A percentile compares a stretch with the other conserved stretches of the same genome.
phyloP scores from a whole-genome alignment of 1,284 basidiomycete species.

The Marasmius oreades region DNA sequence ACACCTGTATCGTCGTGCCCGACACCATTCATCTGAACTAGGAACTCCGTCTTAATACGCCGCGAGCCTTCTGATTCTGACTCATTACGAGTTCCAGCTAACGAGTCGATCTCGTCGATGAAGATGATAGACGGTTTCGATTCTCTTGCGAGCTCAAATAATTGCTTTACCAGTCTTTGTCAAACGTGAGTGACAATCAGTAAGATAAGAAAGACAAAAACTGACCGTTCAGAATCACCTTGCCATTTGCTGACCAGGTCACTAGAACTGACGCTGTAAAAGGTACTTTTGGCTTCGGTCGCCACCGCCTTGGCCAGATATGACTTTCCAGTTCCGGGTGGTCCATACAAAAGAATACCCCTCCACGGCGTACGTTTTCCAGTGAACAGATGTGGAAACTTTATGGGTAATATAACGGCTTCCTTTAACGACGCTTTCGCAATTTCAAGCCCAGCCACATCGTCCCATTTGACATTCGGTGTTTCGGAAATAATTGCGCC shows the following conservation, averaged over 20 bases:
- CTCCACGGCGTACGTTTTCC: constrained; percentile 97
- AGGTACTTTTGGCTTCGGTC: constrained; percentile 98
- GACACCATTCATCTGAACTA: constrained; percentile 98
- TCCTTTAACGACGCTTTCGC: constrained; percentile 98
- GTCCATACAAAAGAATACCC: constrained; percentile 94
- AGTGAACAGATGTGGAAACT: constrained; percentile 97
- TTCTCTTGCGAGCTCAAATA: constrained; percentile 96
- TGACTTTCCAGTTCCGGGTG: constrained; percentile 93
- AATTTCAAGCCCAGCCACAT: constrained; percentile 92
- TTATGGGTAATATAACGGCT: constrained; percentile 97
- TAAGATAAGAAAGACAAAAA: constrained; percentile 4
- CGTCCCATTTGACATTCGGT: constrained; percentile 97
- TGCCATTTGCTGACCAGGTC: constrained; percentile 99
- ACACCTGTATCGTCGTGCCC: constrained; percentile 97
- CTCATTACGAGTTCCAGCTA: constrained; percentile 93
- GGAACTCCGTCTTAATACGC: constrained; percentile 97
- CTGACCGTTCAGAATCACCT: constrained; percentile 93
- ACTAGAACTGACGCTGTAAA: constrained; percentile 94
- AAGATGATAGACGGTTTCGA: constrained; percentile 98
- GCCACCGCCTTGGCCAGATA: constrained; percentile 98
- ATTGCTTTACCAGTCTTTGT: constrained; percentile 86
- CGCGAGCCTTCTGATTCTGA: constrained; percentile 95
- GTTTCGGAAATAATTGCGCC: constrained; percentile 92
- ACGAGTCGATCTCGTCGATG: constrained; percentile 97
- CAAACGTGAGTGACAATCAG: constrained; percentile 2